These are phyloP conservation scores for Arthrinium phaeospermum DNA, from an alignment of 2,329 filamentous ascomycete species.

Conservation along the genomic window DNA sequence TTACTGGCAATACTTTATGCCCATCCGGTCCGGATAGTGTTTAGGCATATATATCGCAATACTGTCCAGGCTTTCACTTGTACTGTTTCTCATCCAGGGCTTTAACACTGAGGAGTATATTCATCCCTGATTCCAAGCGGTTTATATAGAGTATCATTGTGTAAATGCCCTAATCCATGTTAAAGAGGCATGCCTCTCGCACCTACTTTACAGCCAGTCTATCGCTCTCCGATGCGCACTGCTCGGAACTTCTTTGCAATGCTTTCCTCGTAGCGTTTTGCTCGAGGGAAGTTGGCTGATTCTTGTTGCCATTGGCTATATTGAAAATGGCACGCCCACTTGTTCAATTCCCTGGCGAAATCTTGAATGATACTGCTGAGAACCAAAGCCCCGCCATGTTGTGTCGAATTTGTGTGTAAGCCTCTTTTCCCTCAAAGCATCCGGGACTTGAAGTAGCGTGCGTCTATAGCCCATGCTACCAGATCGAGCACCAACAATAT, in stretches of 20 bases:
- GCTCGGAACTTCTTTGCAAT: background rate
- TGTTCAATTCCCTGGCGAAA: background rate
- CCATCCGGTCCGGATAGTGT: no score
- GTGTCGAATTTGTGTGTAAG: background rate
- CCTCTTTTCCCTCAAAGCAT: background rate
- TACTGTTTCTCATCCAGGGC: no score
- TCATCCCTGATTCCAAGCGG: no score
- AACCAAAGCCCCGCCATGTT: background rate
- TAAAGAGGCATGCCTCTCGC: background rate
- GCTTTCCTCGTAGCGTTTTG: background rate
- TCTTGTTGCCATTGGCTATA: background rate
- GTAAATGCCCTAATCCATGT: background rate
- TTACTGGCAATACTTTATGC: no score
- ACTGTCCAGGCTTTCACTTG: no score
- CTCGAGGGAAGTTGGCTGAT: background rate
- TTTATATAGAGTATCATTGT: background rate
- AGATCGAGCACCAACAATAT: background rate
- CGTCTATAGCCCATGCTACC: constrained; percentile 4
- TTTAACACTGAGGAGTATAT: no score
- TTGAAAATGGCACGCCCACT: background rate
- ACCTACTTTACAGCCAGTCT: background rate
- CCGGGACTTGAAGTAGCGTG: background rate
- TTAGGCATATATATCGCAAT: no score
- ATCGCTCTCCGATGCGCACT: background rate
- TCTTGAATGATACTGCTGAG: background rate